These are phyloP conservation scores for Populus trichocarpa DNA, from an alignment of 441 rosid species.

Conservation along the genomic window DNA sequence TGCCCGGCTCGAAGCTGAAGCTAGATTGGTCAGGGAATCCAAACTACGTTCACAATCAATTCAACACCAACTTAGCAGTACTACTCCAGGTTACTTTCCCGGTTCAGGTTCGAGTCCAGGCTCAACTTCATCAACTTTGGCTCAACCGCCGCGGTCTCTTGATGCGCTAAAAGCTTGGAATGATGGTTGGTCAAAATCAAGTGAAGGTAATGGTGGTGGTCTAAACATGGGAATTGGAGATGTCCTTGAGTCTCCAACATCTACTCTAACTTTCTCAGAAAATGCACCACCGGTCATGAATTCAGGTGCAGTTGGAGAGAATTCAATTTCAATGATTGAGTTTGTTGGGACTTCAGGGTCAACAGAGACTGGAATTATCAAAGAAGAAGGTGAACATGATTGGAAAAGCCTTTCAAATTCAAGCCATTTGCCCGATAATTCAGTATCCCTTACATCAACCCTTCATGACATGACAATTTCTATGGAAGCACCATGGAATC, in stretches of 20 bases:
- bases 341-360: conserved; percentile 53
- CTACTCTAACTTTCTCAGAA: conserved; percentile 75
- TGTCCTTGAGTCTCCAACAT: conserved; percentile 76
- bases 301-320: not conserved
- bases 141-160: conserved; percentile 3
- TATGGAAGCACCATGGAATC: conserved; percentile 40
- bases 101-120: conserved; percentile 17
- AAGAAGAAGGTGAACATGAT: conserved; percentile 60
- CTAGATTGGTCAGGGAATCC: conserved; percentile 82
- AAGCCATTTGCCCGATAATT: conserved; percentile 30
- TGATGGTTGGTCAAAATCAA: conserved; percentile 15
- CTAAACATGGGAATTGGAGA: conserved; percentile 26
- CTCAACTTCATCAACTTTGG: conserved; percentile 17
- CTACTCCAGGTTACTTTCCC: conserved; percentile 10
- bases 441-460: conserved; percentile 43
- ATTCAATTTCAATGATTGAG: conserved; percentile 34
- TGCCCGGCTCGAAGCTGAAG: conserved; percentile 96
- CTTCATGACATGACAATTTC: conserved; percentile 55
- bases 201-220: conserved; percentile 14
- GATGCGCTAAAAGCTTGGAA: conserved; percentile 30
- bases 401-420: conserved; percentile 45
- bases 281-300: conserved; percentile 38
- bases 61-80: conserved; percentile 27
- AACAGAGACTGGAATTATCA: conserved; percentile 40
- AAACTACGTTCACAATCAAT: conserved; percentile 59